Evolutionary conservation across 2,329 filamentous ascomycete species (phyloP).

Genomic region (Cercospora berteroae): DNA sequence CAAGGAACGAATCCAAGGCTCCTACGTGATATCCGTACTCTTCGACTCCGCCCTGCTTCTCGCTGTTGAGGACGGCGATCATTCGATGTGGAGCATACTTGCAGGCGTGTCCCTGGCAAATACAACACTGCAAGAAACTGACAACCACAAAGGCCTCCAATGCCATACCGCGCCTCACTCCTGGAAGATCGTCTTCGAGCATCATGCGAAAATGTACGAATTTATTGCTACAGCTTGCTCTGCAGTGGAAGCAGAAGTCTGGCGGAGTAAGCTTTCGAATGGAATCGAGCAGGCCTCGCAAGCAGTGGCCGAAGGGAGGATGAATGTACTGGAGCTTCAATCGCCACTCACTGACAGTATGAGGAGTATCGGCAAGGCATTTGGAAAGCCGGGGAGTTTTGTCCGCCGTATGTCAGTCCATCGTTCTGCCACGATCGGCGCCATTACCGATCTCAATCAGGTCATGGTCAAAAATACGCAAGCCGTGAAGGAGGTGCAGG

Average conservation of each 20-base stretch:
- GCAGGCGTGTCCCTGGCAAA: slow-evolving; percentile 69
- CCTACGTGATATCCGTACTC: slow-evolving; percentile 82
- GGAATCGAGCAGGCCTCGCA: slow-evolving; percentile 52
- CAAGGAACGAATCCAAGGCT: slow-evolving; percentile 64
- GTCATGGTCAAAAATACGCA: slow-evolving; percentile 86
- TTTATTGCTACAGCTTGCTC: slow-evolving; percentile 85
- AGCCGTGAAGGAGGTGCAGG: slow-evolving; percentile 57
- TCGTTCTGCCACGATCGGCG: slow-evolving; percentile 69
- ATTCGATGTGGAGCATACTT: slow-evolving; percentile 68
- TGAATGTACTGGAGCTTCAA: slow-evolving; percentile 53
- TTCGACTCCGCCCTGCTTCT: slow-evolving; percentile 79
- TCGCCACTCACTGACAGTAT: slow-evolving; percentile 68
- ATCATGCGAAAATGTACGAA: slow-evolving; percentile 74
- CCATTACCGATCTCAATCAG: slow-evolving; percentile 66
- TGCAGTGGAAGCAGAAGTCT: slow-evolving; percentile 72
- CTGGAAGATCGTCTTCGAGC: slow-evolving; percentile 88
- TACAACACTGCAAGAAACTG: slow-evolving; percentile 66
- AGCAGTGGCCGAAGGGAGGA: slow-evolving; percentile 50
- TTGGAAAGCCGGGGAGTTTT: slow-evolving; percentile 66
- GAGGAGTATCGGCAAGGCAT: slow-evolving; percentile 70
- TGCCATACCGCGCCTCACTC: slow-evolving; percentile 83
- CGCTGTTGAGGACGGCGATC: slow-evolving; percentile 63
- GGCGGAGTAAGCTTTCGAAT: slow-evolving; percentile 67
- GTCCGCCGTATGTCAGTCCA: slow-evolving; percentile 74
- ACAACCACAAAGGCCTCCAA: slow-evolving; percentile 77